phyloP scores from a whole-genome alignment of 208 protist genomes.

The Trypanosoma platydactyli region DNA sequence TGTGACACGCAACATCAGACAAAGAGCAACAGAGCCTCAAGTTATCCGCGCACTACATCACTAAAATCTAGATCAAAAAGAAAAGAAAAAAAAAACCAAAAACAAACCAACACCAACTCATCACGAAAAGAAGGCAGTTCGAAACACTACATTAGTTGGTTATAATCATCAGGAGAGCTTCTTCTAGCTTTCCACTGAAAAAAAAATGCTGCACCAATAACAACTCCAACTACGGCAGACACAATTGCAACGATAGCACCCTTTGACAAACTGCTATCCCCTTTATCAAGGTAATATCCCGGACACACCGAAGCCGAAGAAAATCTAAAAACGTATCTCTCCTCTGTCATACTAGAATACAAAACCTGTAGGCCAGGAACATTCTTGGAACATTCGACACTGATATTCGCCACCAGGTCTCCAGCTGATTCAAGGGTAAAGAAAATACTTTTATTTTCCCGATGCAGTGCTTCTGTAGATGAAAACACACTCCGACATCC shows the following conservation, averaged over 20 bases:
- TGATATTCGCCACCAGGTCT: not conserved
- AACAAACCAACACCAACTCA: not conserved
- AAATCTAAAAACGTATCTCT: conserved; percentile 14
- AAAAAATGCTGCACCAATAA: conserved; percentile 11
- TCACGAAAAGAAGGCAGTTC: not conserved
- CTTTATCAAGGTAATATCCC: not conserved
- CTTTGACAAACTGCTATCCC: conserved; percentile 10
- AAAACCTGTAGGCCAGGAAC: conserved; percentile 1
- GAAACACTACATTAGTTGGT: conserved; percentile 17
- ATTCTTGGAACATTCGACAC: conserved; percentile 7
- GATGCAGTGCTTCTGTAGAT: not conserved
- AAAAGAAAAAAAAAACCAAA: not conserved
- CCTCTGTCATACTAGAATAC: not conserved
- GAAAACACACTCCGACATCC: conserved; percentile 12
- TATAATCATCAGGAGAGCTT: conserved; percentile 17
- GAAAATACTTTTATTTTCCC: conserved; percentile 13
- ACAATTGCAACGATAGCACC: conserved; percentile 22
- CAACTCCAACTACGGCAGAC: conserved; percentile 19
- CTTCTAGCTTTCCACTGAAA: conserved; percentile 27
- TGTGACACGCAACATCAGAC: not conserved
- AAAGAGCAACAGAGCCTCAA: not conserved
- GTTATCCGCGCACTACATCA: not conserved
- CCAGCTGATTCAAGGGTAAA: conserved; percentile 10
- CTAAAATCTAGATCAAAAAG: not conserved
- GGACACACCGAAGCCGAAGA: conserved; percentile 17